Evolutionary conservation across 768 basidiomycete species (phyloP), one percentile per base, ranked within the genome.

Genomic region (Suillus placidus): DNA sequence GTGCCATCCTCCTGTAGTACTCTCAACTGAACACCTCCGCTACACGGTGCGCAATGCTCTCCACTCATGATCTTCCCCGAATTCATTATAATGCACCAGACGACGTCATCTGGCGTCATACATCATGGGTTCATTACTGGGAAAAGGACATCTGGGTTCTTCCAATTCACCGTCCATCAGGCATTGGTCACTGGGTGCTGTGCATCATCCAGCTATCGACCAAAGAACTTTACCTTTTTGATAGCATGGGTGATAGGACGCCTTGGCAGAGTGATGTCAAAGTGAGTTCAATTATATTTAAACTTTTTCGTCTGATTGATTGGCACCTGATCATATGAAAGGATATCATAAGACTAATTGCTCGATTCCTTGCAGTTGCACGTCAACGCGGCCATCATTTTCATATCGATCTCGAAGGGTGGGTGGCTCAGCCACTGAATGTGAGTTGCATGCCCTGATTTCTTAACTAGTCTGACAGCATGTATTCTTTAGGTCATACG

Each of bases 101-200:
- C 13, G 23, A 60, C 0, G 65, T 69, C 0, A 14, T 82, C 0
- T 81, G 79, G 79, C 20, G 61, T 0, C 54, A 61, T 6, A 67
- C 60, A 0, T 30, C 34, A 0, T 42, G 47, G 1, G 70, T 70
- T 0, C n/a, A 58, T 13, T 82, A 72, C 56, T 81, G 78, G 80
- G 26, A 38, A 1, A 77, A 75, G 49, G 6, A 60, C 0, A 13
- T 72, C 0, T 82, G 80, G 79, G 75, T 81, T 4, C 26, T 82
- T 3, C 81, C 80, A 0, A 77, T 82, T 16, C 80, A 81, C 63
- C 67, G 70, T 3, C 43, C 37, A 6, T 68, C 37, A 0, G 13
- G 18, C 6, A 64, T 62, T 6, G 58, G 69, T 8, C 79, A 81
- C 61, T 80, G 78, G 78, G 78, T 80, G 1, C 49, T 78, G 4